phyloP scores from a whole-genome alignment of 2,329 filamentous ascomycete species.

The Shiraia bambusicola region DNA sequence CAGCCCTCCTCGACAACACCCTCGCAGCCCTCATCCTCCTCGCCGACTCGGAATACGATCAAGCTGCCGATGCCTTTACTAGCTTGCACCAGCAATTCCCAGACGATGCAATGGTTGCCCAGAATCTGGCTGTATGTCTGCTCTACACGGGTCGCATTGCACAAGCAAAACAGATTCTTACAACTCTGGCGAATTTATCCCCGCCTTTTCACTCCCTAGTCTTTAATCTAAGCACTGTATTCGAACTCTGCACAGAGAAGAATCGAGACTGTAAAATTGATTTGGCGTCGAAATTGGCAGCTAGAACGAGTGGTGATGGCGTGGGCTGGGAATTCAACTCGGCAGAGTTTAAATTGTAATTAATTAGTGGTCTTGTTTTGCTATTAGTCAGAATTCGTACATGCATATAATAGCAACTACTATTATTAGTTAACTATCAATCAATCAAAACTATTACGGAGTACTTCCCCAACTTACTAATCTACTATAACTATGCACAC shows the following conservation, averaged over 20 bases:
- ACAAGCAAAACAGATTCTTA: slow-evolving; percentile 65
- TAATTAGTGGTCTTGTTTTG: background rate
- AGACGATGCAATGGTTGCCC: slow-evolving; percentile 68
- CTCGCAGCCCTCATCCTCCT: slow-evolving; percentile 72
- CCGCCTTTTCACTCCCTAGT: slow-evolving; percentile 71
- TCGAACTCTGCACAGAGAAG: slow-evolving; percentile 84
- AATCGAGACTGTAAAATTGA: slow-evolving; percentile 68
- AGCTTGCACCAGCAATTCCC: slow-evolving; percentile 50
- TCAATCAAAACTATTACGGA: too few relatives aligned
- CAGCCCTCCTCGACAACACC: slow-evolving; percentile 43
- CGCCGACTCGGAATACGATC: slow-evolving; percentile 71
- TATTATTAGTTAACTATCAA: too few relatives aligned
- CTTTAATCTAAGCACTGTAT: slow-evolving; percentile 88
- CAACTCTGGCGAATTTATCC: slow-evolving; percentile 63
- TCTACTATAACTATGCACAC: too few relatives aligned
- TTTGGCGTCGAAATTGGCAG: slow-evolving; percentile 70
- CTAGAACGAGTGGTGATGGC: slow-evolving; percentile 53
- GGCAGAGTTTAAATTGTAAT: slow-evolving; percentile 72
- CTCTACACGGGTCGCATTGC: slow-evolving; percentile 75
- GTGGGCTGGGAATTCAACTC: slow-evolving; percentile 70
- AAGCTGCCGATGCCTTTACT: slow-evolving; percentile 65
- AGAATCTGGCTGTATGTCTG: slow-evolving; percentile 82
- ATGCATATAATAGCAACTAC: too few relatives aligned
- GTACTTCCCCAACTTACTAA: too few relatives aligned
- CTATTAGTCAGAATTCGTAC: background rate